phyloP scores from a whole-genome alignment of 75 land plant species.

The Isoetes taiwanensis region DNA sequence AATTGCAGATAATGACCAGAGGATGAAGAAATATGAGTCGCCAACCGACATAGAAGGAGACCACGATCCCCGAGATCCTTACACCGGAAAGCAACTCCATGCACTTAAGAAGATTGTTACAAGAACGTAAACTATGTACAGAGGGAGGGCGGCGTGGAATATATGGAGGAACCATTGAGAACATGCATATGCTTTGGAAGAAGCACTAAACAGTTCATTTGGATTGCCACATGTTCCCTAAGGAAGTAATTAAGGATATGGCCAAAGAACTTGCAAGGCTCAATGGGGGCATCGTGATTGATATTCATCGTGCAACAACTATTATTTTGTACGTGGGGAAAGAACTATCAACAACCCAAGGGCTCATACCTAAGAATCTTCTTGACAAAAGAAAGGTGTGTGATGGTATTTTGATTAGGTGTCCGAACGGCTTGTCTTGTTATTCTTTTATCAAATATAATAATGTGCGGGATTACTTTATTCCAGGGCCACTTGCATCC shows the following conservation, averaged over 20 bases:
- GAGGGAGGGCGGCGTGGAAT: conserved; percentile 94
- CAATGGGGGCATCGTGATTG: conserved; percentile 93
- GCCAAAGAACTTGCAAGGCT: conserved; percentile 82
- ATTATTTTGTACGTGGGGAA: conserved; percentile 94
- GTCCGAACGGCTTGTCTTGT: too few species aligned
- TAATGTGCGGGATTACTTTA: too few species aligned
- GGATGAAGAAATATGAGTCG: conserved; percentile 76
- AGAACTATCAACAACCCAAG: conserved; percentile 91
- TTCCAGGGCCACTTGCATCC: too few species aligned
- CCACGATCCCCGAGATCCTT: conserved; percentile 87
- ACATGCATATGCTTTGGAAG: conserved; percentile 99
- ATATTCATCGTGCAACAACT: conserved; percentile 78
- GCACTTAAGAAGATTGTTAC: conserved; percentile 76
- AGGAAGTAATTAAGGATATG: conserved; percentile 84
- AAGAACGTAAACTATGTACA: conserved; percentile 88
- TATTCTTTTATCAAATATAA: too few species aligned
- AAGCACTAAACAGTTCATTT: conserved; percentile 97
- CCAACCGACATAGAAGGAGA: conserved; percentile 69
- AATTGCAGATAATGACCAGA: conserved; percentile 61
- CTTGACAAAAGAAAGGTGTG: conserved; percentile 91
- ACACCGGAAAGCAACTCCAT: conserved; percentile 86
- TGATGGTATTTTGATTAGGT: too few species aligned
- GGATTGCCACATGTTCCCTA: conserved; percentile 77
- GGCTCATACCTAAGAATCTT: conserved; percentile 65
- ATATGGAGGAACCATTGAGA: conserved; percentile 96